Base-by-base conservation (phyloP, 495 filamentous ascomycete genomes). In the Parachaetomium inaequale region DNA sequence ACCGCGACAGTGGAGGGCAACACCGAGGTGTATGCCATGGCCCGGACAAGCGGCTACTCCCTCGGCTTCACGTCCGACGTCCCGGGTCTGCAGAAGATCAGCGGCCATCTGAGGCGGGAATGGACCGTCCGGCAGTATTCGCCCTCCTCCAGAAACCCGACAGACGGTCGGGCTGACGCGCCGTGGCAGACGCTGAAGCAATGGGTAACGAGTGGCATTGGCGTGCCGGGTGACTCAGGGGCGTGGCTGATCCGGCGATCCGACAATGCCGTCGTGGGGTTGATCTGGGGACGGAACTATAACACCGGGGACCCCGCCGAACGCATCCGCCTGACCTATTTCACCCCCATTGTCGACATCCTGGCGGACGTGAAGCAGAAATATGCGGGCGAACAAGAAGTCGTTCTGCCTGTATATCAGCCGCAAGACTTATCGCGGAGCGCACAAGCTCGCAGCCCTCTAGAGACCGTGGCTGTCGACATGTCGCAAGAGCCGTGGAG, bases 181-280 rank as follows among this genome's bases (percentile, higher is more conserved):
- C 55, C 42, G 11, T 56, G 54, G 64, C 64, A 66, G 31, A 59
- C 59, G 12, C n/a, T 56, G 38, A 60, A 56, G 50, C 55, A 66
- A 45, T 66, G 54, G 55, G 59, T 66, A 7, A 63, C 59, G 7
- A 55, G 52, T 28, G 64, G 64, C 23, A 67, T 60, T 5, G 65
- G 65, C 5, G 65, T 63, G 12, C 36, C 61, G 2, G 61, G 65
- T 7, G 61, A 67, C 32, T 63, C 65, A 2, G 65, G 65, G 31
- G 65, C 65, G 2, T 63, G 65, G 65, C 42, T 67, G 52, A 67
- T 68, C 21, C 58, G 62, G 40, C 62, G 62, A 2, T 52, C 54
- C 0, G 62, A 64, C 51, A 64, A 64, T 32, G 58, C 61, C 2
- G 12, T 62, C 28, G 49, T 67, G 40, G 61, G 65, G 4, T 43